Base-by-base conservation (phyloP, 1,284 basidiomycete genomes). In the Ustanciosporium gigantosporum region DNA sequence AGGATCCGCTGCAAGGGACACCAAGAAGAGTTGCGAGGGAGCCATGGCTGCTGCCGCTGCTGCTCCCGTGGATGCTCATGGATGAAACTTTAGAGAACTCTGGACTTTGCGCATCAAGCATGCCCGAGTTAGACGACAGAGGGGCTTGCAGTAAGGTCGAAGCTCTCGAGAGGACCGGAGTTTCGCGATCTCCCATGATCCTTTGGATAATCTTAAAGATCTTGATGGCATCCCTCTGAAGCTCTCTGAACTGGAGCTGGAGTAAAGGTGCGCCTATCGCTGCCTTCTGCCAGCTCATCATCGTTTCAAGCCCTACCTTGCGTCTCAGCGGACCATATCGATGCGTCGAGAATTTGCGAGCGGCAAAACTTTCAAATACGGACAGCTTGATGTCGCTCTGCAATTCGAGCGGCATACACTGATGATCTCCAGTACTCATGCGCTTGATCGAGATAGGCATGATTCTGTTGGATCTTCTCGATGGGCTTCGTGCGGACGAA, bases 181-280 rank as follows among this genome's bases (percentile, higher is more conserved):
- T 84, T 60, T 90, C 88, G 3, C 90, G 83, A 72, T 94, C 91
- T 27, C 90, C 90, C 90, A 93, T 94, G 46, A 92, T 85, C 46
- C 87, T 86, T 75, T 93, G 90, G 36, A 93, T 85, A 25, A 91
- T 85, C 73, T 88, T 90, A 83, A 94, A 95, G 4, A 87, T 83
- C 67, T 85, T 87, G 44, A 91, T 82, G 0, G 89, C 89, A 62
- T 92, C 88, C 73, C 84, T 85, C 61, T 86, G 84, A 17, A 89
- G 80, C 3, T 57, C 21, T 17, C 86, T 84, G 44, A 31, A 20
- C 14, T 85, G 84, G 14, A 90, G 78, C 7, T 86, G 82, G 9
- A 93, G 83, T 14, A 94, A 81, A 1, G 91, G 89, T 0, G 86
- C 83, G 3, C 82, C 81, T 37, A 93, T 82, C 3, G 88, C 85